These are phyloP conservation scores for Lagerstroemia speciosa DNA, from an alignment of 345 rosid species.

Conservation along the genomic window DNA sequence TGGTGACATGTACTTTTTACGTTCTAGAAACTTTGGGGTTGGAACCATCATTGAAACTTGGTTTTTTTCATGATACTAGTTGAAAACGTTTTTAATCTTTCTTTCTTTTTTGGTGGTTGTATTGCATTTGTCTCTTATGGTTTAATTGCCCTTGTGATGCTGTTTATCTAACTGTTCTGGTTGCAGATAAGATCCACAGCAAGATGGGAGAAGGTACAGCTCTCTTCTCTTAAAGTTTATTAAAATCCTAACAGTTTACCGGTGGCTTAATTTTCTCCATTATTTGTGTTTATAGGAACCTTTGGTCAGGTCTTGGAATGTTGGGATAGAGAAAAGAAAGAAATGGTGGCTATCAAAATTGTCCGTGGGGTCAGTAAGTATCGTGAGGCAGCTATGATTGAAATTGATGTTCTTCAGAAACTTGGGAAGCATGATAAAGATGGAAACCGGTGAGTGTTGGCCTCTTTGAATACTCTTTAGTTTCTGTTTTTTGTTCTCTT, in stretches of 20 bases:
- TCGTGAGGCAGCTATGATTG: constrained; percentile 91
- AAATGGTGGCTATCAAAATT: constrained; percentile 86
- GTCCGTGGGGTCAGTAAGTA: constrained; percentile 83
- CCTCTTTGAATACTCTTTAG: not conserved
- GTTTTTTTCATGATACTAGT: too few relatives aligned
- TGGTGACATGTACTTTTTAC: not conserved
- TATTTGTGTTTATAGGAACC: constrained; percentile 38
- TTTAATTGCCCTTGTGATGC: not conserved
- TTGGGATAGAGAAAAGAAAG: constrained; percentile 82
- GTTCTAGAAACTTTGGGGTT: too few relatives aligned
- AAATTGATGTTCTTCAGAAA: constrained; percentile 73
- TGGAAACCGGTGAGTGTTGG: constrained; percentile 66
- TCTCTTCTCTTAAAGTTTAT: not conserved
- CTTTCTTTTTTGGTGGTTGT: too few relatives aligned
- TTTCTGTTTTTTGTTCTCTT: constrained; percentile 1
- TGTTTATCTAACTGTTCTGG: not conserved
- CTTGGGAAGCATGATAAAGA: constrained; percentile 74
- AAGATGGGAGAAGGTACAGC: constrained; percentile 85
- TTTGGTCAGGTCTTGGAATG: constrained; percentile 92
- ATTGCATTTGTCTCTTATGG: too few relatives aligned
- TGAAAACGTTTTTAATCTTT: too few relatives aligned
- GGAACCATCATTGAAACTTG: too few relatives aligned
- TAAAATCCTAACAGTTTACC: not conserved
- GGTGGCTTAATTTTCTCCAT: constrained; percentile 10
- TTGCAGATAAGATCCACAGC: constrained; percentile 72